Evolutionary conservation across 306 rosid genomes (phyloP).

Genomic region (Citrullus amarus): DNA sequence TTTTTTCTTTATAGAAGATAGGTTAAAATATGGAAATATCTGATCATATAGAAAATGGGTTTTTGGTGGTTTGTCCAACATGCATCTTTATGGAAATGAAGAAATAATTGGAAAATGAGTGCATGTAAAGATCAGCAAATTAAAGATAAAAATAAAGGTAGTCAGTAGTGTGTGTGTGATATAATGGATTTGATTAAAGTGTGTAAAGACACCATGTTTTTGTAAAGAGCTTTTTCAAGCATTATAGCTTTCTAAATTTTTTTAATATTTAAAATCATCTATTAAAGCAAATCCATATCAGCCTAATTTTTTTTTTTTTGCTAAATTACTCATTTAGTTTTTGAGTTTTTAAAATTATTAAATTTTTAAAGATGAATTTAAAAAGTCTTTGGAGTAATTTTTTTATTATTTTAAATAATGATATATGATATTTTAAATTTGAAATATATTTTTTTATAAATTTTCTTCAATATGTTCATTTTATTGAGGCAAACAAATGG

Average conservation of each 20-base stretch:
- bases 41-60: not conserved
- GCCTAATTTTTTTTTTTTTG: not conserved
- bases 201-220: not conserved
- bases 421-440: no score
- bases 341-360: no score
- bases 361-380: no score
- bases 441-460: no score
- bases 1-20: not conserved
- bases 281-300: not conserved
- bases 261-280: not conserved
- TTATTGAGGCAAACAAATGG: no score
- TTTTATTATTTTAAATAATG: no score
- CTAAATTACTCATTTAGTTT: no score
- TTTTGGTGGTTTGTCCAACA: slow-evolving; percentile 3
- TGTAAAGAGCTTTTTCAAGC: not conserved
- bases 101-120: not conserved
- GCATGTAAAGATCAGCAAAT: not conserved
- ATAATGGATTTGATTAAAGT: slow-evolving; percentile 7
- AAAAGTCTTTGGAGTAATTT: no score
- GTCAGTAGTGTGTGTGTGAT: not conserved
- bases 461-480: no score
- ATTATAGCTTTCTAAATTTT: not conserved
- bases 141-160: not conserved
- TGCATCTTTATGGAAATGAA: not conserved
- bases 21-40: not conserved